Evolutionary conservation across 176 grass and related monocot species (phyloP).

Genomic region (Chrysopogon serrulatus): DNA sequence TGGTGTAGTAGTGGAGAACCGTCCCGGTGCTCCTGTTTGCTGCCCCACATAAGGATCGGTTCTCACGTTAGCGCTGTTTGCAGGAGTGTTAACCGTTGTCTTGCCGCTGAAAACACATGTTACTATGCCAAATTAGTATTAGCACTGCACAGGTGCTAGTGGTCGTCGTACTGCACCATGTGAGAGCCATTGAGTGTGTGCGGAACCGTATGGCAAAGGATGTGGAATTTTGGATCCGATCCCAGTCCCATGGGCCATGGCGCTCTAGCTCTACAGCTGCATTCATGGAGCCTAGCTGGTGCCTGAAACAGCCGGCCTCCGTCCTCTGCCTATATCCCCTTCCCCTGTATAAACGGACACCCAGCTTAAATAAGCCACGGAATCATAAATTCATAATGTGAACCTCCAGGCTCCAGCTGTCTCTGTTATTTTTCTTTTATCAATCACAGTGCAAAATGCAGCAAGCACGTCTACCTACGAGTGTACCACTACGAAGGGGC

Average conservation of each 20-base stretch:
- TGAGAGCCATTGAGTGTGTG: background rate
- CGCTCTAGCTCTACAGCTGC: background rate
- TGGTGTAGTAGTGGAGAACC: too few species aligned
- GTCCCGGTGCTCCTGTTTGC: background rate
- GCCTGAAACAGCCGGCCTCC: background rate
- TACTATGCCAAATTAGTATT: background rate
- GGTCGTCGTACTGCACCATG: background rate
- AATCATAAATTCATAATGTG: background rate
- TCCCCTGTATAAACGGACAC: background rate
- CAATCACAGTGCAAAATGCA: background rate
- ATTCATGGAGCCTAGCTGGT: constrained; percentile 22
- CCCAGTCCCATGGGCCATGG: background rate
- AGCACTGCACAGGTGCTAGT: background rate
- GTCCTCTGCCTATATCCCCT: background rate
- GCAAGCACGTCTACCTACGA: background rate
- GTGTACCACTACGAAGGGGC: background rate
- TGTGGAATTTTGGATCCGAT: background rate
- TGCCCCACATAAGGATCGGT: background rate
- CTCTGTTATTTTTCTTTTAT: background rate
- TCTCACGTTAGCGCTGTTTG: background rate
- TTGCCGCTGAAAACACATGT: background rate
- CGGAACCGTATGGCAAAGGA: background rate
- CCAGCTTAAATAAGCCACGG: background rate
- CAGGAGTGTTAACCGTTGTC: background rate
- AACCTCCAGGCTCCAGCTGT: background rate